Percentiles rank a stretch among this genome's conserved stretches.
Evolutionary conservation across 2,329 filamentous ascomycete species (phyloP).

Genomic region (Thermoascus crustaceus): DNA sequence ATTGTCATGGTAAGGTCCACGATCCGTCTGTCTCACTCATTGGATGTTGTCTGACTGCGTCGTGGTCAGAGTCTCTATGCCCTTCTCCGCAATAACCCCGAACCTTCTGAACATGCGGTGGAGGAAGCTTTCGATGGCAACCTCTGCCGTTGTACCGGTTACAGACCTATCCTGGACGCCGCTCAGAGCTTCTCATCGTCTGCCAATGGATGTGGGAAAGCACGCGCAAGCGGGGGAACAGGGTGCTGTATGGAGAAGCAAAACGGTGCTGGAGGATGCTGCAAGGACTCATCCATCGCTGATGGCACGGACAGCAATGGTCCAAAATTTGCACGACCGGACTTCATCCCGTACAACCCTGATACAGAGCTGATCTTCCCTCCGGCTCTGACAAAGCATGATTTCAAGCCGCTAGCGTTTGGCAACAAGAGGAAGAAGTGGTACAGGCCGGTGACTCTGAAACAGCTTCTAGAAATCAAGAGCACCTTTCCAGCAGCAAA

Average conservation of each 20-base stretch:
- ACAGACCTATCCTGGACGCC: conserved; percentile 86
- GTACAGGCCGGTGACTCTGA: conserved; percentile 79
- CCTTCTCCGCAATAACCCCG: conserved; percentile 72
- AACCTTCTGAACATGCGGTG: conserved; percentile 70
- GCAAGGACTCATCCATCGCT: conserved; percentile 50
- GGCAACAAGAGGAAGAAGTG: conserved; percentile 92
- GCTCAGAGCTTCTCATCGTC: conserved; percentile 66
- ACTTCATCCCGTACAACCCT: conserved; percentile 88
- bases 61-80: conserved; percentile 90
- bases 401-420: conserved; percentile 73
- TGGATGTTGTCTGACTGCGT: neutral
- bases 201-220: conserved; percentile 49
- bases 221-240: conserved; percentile 49
- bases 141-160: conserved; percentile 89
- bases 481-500: conserved; percentile 75
- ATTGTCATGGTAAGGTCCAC: conserved; percentile 71
- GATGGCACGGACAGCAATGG: conserved; percentile 26
- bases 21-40: conserved; percentile 1
- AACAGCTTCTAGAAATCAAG: conserved; percentile 90
- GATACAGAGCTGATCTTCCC: conserved; percentile 96
- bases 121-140: conserved; percentile 98
- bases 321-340: conserved; percentile 70
- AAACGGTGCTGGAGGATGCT: conserved; percentile 53
- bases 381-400: conserved; percentile 70
- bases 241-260: conserved; percentile 69